Conservation (phyloP, 2,329 filamentous ascomycete genomes). For the Nothopassalora personata region DNA sequence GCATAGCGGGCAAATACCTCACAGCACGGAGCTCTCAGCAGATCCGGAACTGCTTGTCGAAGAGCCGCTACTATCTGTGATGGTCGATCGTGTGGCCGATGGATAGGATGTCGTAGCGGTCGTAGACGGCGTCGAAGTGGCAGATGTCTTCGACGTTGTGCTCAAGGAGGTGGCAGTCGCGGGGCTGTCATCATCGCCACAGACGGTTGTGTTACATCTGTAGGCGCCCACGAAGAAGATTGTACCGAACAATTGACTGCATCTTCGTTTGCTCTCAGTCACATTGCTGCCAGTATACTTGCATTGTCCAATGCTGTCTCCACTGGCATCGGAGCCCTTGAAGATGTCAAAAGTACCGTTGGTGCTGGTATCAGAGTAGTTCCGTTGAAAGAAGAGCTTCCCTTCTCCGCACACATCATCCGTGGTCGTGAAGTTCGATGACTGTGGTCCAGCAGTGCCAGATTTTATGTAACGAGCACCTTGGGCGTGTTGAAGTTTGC, state of each 20-base stretch:
- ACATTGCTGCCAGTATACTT: conserved; percentile 5
- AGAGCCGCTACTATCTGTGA: neutral
- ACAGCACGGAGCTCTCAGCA: neutral
- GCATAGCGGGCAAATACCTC: no score
- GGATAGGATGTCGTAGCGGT: neutral
- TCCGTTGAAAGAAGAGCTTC: conserved; percentile 7
- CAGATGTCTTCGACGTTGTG: neutral
- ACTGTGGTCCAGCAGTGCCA: conserved; percentile 1
- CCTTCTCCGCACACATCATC: conserved; percentile 9
- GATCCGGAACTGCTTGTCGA: neutral
- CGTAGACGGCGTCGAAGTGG: neutral
- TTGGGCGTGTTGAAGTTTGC: conserved; percentile 5
- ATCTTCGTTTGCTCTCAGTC: conserved; percentile 7
- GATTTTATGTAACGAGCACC: conserved; percentile 5
- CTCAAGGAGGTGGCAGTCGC: neutral
- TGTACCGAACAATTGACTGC: conserved; percentile 6
- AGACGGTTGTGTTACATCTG: conserved; percentile 12
- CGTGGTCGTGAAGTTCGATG: conserved; percentile 9
- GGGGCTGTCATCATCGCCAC: conserved; percentile 1
- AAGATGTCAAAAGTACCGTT: conserved; percentile 15
- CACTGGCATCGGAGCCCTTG: conserved; percentile 8
- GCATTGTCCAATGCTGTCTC: conserved; percentile 9
- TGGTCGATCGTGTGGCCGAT: neutral
- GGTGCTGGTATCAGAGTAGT: conserved; percentile 3
- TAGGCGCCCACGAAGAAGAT: conserved; percentile 10